These are phyloP conservation scores for Fusarium irregulare DNA, from an alignment of 2,329 filamentous ascomycete genomes.

Conservation along the genomic window DNA sequence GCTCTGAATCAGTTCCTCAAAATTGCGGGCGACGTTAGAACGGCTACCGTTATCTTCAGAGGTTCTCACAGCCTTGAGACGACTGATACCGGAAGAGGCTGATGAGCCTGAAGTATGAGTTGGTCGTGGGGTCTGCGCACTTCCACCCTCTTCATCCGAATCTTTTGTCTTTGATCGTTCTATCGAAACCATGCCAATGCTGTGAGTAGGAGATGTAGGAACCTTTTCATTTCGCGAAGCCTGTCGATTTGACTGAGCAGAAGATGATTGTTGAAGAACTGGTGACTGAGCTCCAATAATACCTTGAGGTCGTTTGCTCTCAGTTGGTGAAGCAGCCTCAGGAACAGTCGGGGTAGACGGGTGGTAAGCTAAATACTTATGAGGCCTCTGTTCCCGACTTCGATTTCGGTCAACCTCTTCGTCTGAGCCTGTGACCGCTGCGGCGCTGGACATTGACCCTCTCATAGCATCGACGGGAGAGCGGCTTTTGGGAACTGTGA, in stretches of 20 bases:
- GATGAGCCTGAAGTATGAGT: slow-evolving; percentile 64
- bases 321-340: slow-evolving; percentile 33
- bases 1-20: slow-evolving; percentile 84
- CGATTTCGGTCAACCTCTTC: slow-evolving; percentile 48
- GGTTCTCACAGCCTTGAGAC: slow-evolving; percentile 64
- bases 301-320: slow-evolving; percentile 38
- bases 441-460: slow-evolving; percentile 44
- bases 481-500: slow-evolving; percentile 42
- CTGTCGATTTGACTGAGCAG: slow-evolving; percentile 42
- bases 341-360: slow-evolving; percentile 44
- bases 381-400: slow-evolving; percentile 32
- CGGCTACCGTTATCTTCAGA: slow-evolving; percentile 68
- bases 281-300: slow-evolving; percentile 28
- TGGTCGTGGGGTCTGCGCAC: slow-evolving; percentile 49
- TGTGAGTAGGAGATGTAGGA: slow-evolving; percentile 46
- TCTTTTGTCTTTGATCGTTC: slow-evolving; percentile 53
- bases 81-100: slow-evolving; percentile 61
- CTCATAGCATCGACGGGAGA: slow-evolving; percentile 50
- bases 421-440: slow-evolving; percentile 59
- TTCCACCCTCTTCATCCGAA: slow-evolving; percentile 49
- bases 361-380: slow-evolving; percentile 40
- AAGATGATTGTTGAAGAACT: slow-evolving; percentile 37
- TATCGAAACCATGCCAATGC: slow-evolving; percentile 54
- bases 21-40: slow-evolving; percentile 71
- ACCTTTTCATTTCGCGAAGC: slow-evolving; percentile 34